Conservation (phyloP, 2,329 filamentous ascomycete species). For the Trichoderma breve region DNA sequence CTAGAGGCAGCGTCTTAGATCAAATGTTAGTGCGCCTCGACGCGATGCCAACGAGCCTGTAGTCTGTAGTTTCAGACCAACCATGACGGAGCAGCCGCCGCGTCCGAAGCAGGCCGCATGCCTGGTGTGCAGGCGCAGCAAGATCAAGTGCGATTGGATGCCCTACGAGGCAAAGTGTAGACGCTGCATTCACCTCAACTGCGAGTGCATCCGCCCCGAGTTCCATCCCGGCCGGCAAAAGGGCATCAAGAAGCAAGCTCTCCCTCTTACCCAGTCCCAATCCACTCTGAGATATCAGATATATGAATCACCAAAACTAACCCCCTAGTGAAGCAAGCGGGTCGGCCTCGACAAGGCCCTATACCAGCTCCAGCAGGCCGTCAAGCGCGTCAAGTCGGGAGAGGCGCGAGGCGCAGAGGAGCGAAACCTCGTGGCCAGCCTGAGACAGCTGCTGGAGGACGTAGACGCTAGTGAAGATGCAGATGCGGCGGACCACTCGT, state of each 20-base stretch:
- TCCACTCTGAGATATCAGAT: neutral
- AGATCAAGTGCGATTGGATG: conserved; percentile 64
- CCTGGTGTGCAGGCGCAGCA: conserved; percentile 63
- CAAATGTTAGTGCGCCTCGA: conserved; percentile 1
- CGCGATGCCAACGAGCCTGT: neutral
- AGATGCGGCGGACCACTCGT: conserved; percentile 21
- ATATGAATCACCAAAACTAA: neutral
- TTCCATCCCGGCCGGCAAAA: conserved; percentile 73
- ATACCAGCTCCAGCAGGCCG: conserved; percentile 69
- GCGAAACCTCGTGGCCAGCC: conserved; percentile 44
- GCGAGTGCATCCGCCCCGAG: conserved; percentile 66
- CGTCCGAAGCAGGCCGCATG: conserved; percentile 52
- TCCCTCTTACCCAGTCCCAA: neutral
- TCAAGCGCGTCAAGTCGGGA: conserved; percentile 53
- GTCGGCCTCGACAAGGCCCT: conserved; percentile 73
- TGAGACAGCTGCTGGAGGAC: conserved; percentile 41
- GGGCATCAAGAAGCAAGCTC: conserved; percentile 69
- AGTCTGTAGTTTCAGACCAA: conserved; percentile 7
- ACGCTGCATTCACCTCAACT: conserved; percentile 56
- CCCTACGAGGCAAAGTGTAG: conserved; percentile 54
- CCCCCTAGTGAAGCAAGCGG: conserved; percentile 57
- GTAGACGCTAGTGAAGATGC: conserved; percentile 24
- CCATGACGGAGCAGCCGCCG: conserved; percentile 30
- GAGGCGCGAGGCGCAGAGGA: conserved; percentile 43
- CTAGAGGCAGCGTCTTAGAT: neutral